phyloP scores from a whole-genome alignment of 345 rosid species.

The Aquilaria yunnanensis region DNA sequence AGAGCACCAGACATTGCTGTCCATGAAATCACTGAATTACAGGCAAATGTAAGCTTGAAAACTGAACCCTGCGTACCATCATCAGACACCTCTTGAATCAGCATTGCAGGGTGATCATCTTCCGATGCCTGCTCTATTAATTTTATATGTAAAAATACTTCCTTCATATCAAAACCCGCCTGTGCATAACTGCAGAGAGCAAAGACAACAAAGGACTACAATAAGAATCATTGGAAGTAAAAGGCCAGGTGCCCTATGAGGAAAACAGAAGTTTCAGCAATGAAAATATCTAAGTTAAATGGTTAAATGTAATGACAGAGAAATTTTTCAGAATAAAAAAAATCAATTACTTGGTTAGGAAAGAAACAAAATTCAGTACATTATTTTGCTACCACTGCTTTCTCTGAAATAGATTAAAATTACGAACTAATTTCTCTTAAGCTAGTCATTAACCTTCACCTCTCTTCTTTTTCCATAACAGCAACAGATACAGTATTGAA shows the following conservation, averaged over 20 bases:
- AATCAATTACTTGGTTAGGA: background rate
- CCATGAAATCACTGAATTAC: conserved; percentile 77
- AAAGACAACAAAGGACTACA: background rate
- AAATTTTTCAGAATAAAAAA: too few relatives aligned
- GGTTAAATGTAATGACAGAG: background rate
- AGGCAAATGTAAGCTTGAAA: conserved; percentile 72
- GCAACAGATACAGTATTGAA: conserved; percentile 17
- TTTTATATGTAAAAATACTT: conserved; percentile 85
- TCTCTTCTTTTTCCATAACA: too few relatives aligned
- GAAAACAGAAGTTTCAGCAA: background rate
- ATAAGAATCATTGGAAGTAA: background rate
- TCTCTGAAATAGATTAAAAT: background rate
- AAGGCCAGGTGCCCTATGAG: background rate
- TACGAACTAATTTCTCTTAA: too few relatives aligned
- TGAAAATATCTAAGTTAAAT: too few relatives aligned
- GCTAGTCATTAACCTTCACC: too few relatives aligned
- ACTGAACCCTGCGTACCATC: conserved; percentile 51
- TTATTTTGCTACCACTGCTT: background rate
- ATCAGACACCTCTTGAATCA: conserved; percentile 64
- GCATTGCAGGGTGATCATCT: conserved; percentile 64
- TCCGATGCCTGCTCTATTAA: conserved; percentile 91
- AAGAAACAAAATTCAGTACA: too few relatives aligned
- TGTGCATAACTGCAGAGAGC: conserved; percentile 61
- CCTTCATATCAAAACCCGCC: conserved; percentile 92
- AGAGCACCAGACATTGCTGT: conserved; percentile 73